Evolutionary conservation across 1,139 yeast genomes (phyloP).

Genomic region (Debaryomycetaceae sp.): DNA sequence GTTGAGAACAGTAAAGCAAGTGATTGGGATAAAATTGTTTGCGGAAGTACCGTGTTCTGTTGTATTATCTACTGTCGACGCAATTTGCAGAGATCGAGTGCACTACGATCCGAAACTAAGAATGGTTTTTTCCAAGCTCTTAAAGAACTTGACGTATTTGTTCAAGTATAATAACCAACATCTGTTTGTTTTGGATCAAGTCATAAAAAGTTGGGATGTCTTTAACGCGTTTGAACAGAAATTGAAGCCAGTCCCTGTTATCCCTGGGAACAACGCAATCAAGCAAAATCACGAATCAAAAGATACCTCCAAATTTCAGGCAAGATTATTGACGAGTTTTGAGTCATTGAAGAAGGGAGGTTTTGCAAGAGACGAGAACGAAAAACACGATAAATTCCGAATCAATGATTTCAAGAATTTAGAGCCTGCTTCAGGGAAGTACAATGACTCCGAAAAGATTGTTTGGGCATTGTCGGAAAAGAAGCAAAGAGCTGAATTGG

Average conservation of each 20-base stretch:
- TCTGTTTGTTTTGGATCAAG: constrained; percentile 34
- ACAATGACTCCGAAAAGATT: constrained; percentile 21
- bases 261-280: too few species aligned
- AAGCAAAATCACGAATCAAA: too few species aligned
- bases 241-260: not conserved
- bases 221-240: constrained; percentile 23
- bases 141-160: constrained; percentile 26
- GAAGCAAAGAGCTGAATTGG: constrained; percentile 14
- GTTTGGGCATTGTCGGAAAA: constrained; percentile 15
- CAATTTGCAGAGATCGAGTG: constrained; percentile 13
- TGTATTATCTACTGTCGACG: constrained; percentile 13
- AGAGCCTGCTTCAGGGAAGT: constrained; percentile 7
- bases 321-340: too few species aligned
- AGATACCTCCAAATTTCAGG: constrained; percentile 1
- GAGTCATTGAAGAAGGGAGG: not conserved
- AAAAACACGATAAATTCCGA: constrained; percentile 15
- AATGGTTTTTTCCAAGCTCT: constrained; percentile 23
- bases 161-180: constrained; percentile 30
- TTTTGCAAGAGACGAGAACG: constrained; percentile 1
- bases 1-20: constrained; percentile 22
- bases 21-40: constrained; percentile 19
- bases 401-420: constrained; percentile 19
- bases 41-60: constrained; percentile 9
- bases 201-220: constrained; percentile 25
- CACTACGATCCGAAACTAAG: constrained; percentile 15